A percentile compares a stretch with the other conserved stretches of the same genome.
Evolutionary conservation across 345 rosid species (phyloP).

Genomic region (Populus euphratica): DNA sequence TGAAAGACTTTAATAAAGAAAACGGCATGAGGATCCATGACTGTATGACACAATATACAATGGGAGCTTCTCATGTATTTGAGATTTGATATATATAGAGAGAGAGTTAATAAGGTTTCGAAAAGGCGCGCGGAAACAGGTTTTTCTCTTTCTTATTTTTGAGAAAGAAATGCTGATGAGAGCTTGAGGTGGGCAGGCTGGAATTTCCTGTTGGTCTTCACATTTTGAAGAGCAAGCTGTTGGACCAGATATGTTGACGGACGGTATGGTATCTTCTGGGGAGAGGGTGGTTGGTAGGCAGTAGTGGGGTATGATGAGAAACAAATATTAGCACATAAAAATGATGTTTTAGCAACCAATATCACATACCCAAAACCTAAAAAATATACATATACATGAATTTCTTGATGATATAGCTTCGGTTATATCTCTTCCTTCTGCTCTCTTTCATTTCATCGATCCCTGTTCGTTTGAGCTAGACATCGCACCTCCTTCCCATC

Average conservation of each 20-base stretch:
- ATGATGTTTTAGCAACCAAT: neutral
- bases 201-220: neutral
- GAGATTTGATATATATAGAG: too few species aligned
- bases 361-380: neutral
- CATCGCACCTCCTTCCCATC: constrained; percentile 27
- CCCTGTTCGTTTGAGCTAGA: constrained; percentile 16
- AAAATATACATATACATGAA: neutral
- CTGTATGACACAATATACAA: too few species aligned
- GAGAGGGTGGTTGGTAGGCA: neutral
- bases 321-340: neutral
- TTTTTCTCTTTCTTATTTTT: neutral
- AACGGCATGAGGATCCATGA: neutral
- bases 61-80: too few species aligned
- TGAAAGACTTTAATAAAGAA: neutral
- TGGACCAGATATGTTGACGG: neutral
- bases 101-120: neutral
- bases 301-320: neutral
- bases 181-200: too few species aligned
- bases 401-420: constrained; percentile 2
- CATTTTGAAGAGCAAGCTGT: neutral
- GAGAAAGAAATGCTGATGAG: neutral
- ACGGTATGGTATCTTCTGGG: neutral
- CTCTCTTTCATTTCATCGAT: neutral
- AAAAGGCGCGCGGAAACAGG: neutral
- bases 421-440: neutral